Evolutionary conservation across 192 early-diverging fungal species (phyloP).

Genomic region (Backusella luteola): DNA sequence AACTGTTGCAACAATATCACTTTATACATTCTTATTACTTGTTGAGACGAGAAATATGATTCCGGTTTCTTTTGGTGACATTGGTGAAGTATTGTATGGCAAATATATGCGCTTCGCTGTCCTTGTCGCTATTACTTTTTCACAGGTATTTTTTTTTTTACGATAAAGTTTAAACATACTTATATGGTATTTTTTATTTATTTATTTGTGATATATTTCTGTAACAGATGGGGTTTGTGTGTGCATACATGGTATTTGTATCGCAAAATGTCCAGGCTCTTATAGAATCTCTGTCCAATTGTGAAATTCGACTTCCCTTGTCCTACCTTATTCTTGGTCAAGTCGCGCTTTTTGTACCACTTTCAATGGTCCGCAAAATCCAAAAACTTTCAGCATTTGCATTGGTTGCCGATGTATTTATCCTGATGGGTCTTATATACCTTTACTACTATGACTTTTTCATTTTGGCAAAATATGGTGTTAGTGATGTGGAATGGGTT

Average conservation of each 20-base stretch:
- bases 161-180: background rate
- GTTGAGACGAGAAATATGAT: slow-evolving; percentile 60
- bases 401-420: slow-evolving; percentile 88
- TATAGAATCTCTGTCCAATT: slow-evolving; percentile 70
- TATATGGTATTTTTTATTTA: background rate
- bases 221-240: slow-evolving; percentile 80
- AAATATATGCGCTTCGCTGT: slow-evolving; percentile 59
- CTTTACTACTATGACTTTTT: slow-evolving; percentile 76
- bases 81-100: slow-evolving; percentile 64
- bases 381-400: slow-evolving; percentile 80
- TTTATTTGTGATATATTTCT: background rate
- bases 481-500: slow-evolving; percentile 60
- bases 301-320: slow-evolving; percentile 46
- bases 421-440: slow-evolving; percentile 81
- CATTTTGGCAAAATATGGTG: slow-evolving; percentile 55
- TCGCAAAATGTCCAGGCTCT: slow-evolving; percentile 82
- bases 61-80: slow-evolving; percentile 66
- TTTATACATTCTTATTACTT: slow-evolving; percentile 64
- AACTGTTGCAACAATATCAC: slow-evolving; percentile 58
- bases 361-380: slow-evolving; percentile 89
- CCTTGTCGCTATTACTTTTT: slow-evolving; percentile 41
- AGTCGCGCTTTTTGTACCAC: slow-evolving; percentile 73
- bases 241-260: slow-evolving; percentile 89
- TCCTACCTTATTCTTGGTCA: slow-evolving; percentile 65
- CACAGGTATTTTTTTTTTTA: slow-evolving; percentile 27